Conservation (phyloP, 495 filamentous ascomycete genomes). For the Aspergillus saccharolyticus region DNA sequence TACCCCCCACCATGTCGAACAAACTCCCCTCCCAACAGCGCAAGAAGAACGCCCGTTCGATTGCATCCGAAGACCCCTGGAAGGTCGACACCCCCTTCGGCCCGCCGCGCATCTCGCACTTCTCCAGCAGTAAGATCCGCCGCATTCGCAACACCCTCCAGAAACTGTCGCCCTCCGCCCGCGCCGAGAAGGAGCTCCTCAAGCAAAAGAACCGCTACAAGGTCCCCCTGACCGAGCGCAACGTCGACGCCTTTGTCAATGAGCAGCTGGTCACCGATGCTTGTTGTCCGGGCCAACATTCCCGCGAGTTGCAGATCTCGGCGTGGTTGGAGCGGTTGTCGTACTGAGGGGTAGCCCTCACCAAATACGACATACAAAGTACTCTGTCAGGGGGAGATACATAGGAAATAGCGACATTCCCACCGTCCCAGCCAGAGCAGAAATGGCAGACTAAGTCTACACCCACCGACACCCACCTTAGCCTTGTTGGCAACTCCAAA, state of each 20-base stretch:
- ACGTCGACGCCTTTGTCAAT: conserved; percentile 41
- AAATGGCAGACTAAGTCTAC: too few species aligned
- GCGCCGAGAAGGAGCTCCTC: conserved; percentile 38
- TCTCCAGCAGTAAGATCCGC: conserved; percentile 30
- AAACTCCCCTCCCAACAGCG: conserved; percentile 20
- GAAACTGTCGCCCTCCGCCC: conserved; percentile 32
- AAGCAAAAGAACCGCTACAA: conserved; percentile 39
- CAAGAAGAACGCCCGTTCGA: conserved; percentile 24
- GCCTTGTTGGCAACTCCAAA: neutral
- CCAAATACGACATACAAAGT: too few species aligned
- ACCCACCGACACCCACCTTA: neutral
- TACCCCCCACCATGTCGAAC: conserved; percentile 23
- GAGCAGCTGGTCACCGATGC: conserved; percentile 49
- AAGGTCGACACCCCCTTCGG: conserved; percentile 36
- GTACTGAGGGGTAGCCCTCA: conserved; percentile 21
- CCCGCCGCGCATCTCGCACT: conserved; percentile 30
- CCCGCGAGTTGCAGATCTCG: conserved; percentile 59
- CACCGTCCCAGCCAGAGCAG: too few species aligned
- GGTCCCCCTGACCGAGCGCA: conserved; percentile 39
- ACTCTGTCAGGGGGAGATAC: too few species aligned
- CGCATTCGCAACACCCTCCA: conserved; percentile 36
- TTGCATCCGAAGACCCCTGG: conserved; percentile 31
- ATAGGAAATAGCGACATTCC: too few species aligned
- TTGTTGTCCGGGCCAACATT: conserved; percentile 49
- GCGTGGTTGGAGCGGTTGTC: conserved; percentile 63